phyloP scores from a whole-genome alignment of 371 early-diverging fungal species.

The Conidiobolus incongruus region DNA sequence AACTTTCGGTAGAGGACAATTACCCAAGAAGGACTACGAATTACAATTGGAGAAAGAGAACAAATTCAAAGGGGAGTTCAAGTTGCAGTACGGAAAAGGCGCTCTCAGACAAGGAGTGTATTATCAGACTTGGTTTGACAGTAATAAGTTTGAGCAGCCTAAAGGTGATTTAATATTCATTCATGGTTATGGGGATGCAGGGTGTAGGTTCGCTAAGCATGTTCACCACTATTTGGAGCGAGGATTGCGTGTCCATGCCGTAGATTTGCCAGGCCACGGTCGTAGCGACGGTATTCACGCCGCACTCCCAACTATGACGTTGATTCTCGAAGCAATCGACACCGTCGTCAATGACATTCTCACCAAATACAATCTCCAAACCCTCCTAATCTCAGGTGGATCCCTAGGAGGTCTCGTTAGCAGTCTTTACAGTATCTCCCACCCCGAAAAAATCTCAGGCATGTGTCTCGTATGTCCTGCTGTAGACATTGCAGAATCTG shows the following conservation, averaged over 20 bases:
- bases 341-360: not conserved
- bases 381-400: too few relatives aligned
- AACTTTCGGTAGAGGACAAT: too few relatives aligned
- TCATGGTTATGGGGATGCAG: constrained; percentile 1
- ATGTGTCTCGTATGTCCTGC: not conserved
- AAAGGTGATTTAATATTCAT: constrained; percentile 1
- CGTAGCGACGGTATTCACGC: constrained; percentile 4
- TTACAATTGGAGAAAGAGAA: too few relatives aligned
- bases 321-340: not conserved
- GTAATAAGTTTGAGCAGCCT: too few relatives aligned
- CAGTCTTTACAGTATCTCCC: not conserved
- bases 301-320: not conserved
- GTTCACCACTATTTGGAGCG: not conserved
- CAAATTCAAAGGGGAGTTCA: too few relatives aligned
- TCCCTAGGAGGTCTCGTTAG: not conserved
- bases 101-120: too few relatives aligned
- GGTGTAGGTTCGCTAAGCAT: not conserved
- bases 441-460: not conserved
- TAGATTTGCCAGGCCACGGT: constrained; percentile 4
- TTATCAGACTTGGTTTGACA: too few relatives aligned
- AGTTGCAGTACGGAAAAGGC: too few relatives aligned
- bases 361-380: too few relatives aligned
- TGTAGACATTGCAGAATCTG: too few relatives aligned
- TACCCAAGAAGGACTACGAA: too few relatives aligned
- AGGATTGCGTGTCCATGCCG: constrained; percentile 1